phyloP scores from a whole-genome alignment of 139 green algal species.

The Closterium sp. region DNA sequence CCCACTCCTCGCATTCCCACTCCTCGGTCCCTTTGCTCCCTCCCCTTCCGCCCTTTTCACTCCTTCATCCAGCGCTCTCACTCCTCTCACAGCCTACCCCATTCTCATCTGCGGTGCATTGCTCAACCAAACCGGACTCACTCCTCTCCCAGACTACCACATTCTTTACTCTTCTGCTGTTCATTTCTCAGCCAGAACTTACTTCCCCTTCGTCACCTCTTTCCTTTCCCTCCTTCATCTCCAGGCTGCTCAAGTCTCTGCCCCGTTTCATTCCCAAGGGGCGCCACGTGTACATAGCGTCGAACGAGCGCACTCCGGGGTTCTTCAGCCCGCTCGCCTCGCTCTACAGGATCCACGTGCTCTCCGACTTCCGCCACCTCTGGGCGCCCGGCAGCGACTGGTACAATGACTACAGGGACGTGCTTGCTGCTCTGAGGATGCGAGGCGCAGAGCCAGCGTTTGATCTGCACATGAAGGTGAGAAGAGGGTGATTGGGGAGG shows the following conservation, averaged over 20 bases:
- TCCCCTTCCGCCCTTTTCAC: too few species aligned
- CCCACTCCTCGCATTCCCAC: too few species aligned
- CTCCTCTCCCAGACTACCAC: too few species aligned
- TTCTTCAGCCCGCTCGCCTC: neutral
- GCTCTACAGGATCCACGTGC: neutral
- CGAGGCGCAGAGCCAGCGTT: neutral
- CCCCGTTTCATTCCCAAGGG: neutral
- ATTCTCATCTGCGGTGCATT: too few species aligned
- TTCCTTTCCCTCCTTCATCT: too few species aligned
- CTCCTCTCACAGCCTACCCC: too few species aligned
- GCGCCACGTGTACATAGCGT: slow-evolving; percentile 5
- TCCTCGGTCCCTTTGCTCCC: too few species aligned
- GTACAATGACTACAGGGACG: neutral
- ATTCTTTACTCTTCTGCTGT: too few species aligned
- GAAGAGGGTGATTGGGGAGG: neutral
- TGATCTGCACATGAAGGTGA: neutral
- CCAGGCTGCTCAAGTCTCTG: neutral
- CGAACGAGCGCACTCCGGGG: neutral
- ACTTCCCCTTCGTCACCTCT: too few species aligned
- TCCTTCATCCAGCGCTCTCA: neutral
- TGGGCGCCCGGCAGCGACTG: slow-evolving; percentile 4
- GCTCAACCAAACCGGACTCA: too few species aligned
- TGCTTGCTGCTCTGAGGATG: neutral
- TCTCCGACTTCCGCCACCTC: slow-evolving; percentile 4
- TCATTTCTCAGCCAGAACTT: too few species aligned